These are phyloP conservation scores for Kalmusia sp. DNA, from an alignment of 2,329 filamentous ascomycete species.

Conservation along the genomic window DNA sequence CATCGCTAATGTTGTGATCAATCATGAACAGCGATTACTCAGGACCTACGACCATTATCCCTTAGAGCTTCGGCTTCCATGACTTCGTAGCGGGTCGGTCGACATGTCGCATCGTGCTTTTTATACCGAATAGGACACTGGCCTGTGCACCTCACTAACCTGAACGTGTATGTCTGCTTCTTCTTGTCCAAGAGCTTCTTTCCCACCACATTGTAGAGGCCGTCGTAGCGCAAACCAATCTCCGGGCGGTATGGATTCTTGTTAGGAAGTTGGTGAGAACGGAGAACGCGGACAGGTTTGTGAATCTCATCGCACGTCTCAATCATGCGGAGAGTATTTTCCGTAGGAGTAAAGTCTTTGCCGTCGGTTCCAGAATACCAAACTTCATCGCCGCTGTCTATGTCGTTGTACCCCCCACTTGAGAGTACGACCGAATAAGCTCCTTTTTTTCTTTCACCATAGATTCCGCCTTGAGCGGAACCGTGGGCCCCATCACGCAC, in stretches of 20 bases:
- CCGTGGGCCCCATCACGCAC: constrained; percentile 64
- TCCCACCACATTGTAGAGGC: constrained; percentile 58
- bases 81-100: constrained; percentile 49
- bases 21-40: too few relatives aligned
- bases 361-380: constrained; percentile 61
- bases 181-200: constrained; percentile 48
- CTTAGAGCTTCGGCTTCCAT: constrained; percentile 33
- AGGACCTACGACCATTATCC: constrained; percentile 16
- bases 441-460: constrained; percentile 53
- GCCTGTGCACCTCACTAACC: constrained; percentile 49
- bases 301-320: constrained; percentile 42
- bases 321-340: constrained; percentile 54
- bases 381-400: constrained; percentile 58
- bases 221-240: constrained; percentile 64
- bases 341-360: constrained; percentile 36
- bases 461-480: constrained; percentile 55
- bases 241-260: constrained; percentile 53
- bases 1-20: too few relatives aligned
- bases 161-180: constrained; percentile 57
- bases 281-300: constrained; percentile 59
- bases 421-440: constrained; percentile 65
- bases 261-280: constrained; percentile 49
- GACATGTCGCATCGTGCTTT: constrained; percentile 49
- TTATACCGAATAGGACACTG: constrained; percentile 58
- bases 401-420: constrained; percentile 55